Evolutionary conservation across 31 red algal genomes (phyloP), one percentile per base, ranked within the genome.

Genomic region (Asparagopsis taxiformis): DNA sequence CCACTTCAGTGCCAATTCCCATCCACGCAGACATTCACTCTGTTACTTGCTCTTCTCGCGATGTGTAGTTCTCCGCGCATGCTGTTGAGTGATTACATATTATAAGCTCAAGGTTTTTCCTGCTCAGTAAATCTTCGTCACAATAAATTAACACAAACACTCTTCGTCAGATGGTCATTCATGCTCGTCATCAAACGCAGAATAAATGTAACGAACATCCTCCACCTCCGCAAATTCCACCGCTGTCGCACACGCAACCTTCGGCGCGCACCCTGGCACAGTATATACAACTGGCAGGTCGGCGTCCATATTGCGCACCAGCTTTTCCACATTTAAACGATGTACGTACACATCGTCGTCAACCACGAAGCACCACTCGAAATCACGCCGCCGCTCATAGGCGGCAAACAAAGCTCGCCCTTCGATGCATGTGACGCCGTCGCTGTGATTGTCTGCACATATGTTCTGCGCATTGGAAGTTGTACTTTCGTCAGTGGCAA

Each of bases 391-490:
- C 31, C 61, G 30, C 30, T 65, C 22, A 41, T 39, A 65, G 0
- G 61, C 61, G 36, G 31, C 31, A 38, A 65, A 65, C 61, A 65
- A 36, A 0, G 61, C 61, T 8, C 61, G 61, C 9, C 61, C 61
- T 36, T 65, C 61, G 25, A 65, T 65, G n/a, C 61, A 65, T 39
- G 61, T 65, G 7, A 65, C 36, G 31, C 61, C 61, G 22, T 65
- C 31, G 9, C 3, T 32, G 31, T 65, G 61, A 17, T 65, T 36
- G n/a, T 65, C 61, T 3, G n/a, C 3, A 41, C 61, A 65, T 1
- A 20, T 36, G 1, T 30, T 65, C n/a, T n/a, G n/a, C 7, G 22
- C 36, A 20, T 39, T 65, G 30, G 13, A 30, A 3, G 3, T 6
- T 31, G 28, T 30, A 23, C 31, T 25, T 39, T 13, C 61, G 22